Evolutionary conservation across 768 basidiomycete genomes (phyloP).

Genomic region (Boletales sp.): DNA sequence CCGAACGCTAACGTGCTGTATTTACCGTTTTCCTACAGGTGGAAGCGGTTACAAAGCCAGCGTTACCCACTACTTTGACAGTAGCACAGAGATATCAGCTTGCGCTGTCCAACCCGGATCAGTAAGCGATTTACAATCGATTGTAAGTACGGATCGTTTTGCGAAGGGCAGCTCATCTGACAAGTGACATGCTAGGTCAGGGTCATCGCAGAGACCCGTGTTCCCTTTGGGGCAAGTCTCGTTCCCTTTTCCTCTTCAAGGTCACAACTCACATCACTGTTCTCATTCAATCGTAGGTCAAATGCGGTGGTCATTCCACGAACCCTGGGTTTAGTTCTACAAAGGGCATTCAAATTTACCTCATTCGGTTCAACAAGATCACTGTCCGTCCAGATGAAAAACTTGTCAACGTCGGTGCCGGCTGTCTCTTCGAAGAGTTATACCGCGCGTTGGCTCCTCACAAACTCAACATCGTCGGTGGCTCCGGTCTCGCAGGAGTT

Average conservation of each 20-base stretch:
- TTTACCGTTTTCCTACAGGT: neutral
- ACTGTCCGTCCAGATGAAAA: neutral
- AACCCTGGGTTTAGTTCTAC: conserved; percentile 33
- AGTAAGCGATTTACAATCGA: conserved; percentile 2
- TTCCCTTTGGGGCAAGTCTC: conserved; percentile 9
- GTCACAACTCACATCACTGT: no score
- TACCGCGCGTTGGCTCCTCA: conserved; percentile 16
- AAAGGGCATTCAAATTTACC: conserved; percentile 25
- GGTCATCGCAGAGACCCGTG: conserved; percentile 2
- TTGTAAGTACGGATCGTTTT: neutral
- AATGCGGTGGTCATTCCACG: conserved; percentile 31
- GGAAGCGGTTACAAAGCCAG: conserved; percentile 13
- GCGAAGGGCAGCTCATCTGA: neutral
- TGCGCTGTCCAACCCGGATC: conserved; percentile 15
- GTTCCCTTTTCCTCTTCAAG: neutral
- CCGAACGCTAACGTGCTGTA: no score
- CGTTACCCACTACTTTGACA: conserved; percentile 11
- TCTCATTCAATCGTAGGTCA: conserved; percentile 18
- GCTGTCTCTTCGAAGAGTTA: conserved; percentile 28
- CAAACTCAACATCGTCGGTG: conserved; percentile 21
- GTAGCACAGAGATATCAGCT: conserved; percentile 7
- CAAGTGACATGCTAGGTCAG: conserved; percentile 3
- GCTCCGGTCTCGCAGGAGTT: conserved; percentile 20
- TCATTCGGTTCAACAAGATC: conserved; percentile 26
- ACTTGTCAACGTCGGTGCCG: conserved; percentile 24